phyloP scores from a whole-genome alignment of 192 early-diverging fungal species.

The Mycoemilia scoparia region DNA sequence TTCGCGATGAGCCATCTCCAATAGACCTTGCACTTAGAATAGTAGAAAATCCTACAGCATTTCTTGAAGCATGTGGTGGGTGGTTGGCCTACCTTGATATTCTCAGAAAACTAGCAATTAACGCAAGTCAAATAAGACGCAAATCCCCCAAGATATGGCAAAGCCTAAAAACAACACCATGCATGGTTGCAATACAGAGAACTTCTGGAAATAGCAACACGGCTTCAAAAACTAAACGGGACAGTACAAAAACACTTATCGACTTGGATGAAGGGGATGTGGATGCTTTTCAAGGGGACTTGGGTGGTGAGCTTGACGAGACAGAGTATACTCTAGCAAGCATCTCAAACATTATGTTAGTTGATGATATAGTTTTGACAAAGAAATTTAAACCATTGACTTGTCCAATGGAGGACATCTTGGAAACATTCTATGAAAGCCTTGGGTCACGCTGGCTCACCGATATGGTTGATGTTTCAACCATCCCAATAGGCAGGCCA shows the following conservation, averaged over 20 bases:
- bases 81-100: conserved; percentile 36
- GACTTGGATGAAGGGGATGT: too few species aligned
- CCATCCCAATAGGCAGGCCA: conserved; percentile 28
- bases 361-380: conserved; percentile 53
- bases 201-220: background rate
- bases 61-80: conserved; percentile 32
- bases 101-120: conserved; percentile 51
- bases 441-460: conserved; percentile 51
- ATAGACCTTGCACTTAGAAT: conserved; percentile 49
- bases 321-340: conserved; percentile 39
- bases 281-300: too few species aligned
- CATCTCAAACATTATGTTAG: conserved; percentile 55
- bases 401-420: conserved; percentile 48
- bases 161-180: conserved; percentile 40
- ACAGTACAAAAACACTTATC: too few species aligned
- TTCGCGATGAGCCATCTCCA: conserved; percentile 58
- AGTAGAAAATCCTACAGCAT: conserved; percentile 33
- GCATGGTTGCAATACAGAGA: conserved; percentile 40
- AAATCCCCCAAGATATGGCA: conserved; percentile 24
- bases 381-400: conserved; percentile 57
- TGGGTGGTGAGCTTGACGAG: too few species aligned
- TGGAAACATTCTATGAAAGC: conserved; percentile 48
- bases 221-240: too few species aligned
- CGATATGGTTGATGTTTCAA: conserved; percentile 37
- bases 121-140: conserved; percentile 27